Evolutionary conservation across 2,329 filamentous ascomycete genomes (phyloP).

Genomic region (Penicillium janthinellum): DNA sequence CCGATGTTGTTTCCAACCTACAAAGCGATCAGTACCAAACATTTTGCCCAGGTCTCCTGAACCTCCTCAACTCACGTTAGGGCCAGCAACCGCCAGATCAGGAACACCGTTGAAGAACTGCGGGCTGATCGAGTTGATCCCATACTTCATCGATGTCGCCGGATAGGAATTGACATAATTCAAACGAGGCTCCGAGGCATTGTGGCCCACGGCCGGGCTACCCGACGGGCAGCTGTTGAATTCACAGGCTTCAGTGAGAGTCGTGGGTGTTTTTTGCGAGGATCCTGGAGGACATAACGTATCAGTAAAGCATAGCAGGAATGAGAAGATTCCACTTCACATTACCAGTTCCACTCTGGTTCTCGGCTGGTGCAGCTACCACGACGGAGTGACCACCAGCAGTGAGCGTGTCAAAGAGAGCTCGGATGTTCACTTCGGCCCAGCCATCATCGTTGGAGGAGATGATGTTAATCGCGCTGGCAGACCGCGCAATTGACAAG

Average conservation of each 20-base stretch:
- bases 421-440: slow-evolving; percentile 68
- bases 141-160: slow-evolving; percentile 64
- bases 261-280: slow-evolving; percentile 50
- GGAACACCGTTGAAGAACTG: slow-evolving; percentile 57
- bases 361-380: slow-evolving; percentile 66
- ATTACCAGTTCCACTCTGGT: slow-evolving; percentile 64
- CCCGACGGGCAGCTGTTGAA: slow-evolving; percentile 63
- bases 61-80: slow-evolving; percentile 52
- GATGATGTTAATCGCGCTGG: slow-evolving; percentile 55
- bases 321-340: neutral
- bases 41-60: neutral
- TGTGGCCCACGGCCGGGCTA: slow-evolving; percentile 59
- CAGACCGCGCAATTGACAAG: slow-evolving; percentile 21
- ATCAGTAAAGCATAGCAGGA: slow-evolving; percentile 7
- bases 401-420: slow-evolving; percentile 59
- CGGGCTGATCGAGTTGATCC: slow-evolving; percentile 59
- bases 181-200: slow-evolving; percentile 59
- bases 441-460: slow-evolving; percentile 74
- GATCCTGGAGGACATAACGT: slow-evolving; percentile 50
- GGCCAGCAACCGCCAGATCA: slow-evolving; percentile 67
- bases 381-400: slow-evolving; percentile 62
- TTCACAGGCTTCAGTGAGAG: slow-evolving; percentile 57
- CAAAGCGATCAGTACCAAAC: neutral
- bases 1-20: slow-evolving; percentile 57
- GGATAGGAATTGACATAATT: slow-evolving; percentile 75